Evolutionary conservation across 257 asterid species (phyloP), one percentile per base, ranked within the genome.

Genomic region (Solanum pennellii): DNA sequence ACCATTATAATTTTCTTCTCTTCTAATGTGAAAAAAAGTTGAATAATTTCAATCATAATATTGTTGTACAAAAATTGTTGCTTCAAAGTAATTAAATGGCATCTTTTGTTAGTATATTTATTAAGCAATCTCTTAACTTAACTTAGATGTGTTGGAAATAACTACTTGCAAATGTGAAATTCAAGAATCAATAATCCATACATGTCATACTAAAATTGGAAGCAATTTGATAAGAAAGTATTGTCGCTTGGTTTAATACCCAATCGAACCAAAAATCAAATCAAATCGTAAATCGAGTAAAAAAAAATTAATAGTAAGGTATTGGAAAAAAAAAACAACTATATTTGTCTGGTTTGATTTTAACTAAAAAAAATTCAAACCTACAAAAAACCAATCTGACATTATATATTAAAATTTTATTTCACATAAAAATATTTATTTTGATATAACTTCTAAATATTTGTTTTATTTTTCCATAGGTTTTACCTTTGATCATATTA

Each of bases 241-340:
- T n/a, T 62, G 16, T n/a, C n/a, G 31, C 16, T 62, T n/a, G 71
- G 31, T n/a, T 62, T 62, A 62, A 5, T 62, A n/a, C 0, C n/a
- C 0, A 18, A 52, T 0, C 5, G 11, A 52, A 52, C 5, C n/a
- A 23, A 52, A 52, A 52, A 52, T 52, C 62, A 52, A 52, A 52
- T 52, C 11, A 18, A 52, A 52, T 0, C 11, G 0, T 52, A 52
- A 52, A 52, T 18, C 11, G 5, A 52, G 5, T 18, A 18, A 5
- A 49, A 15, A 45, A 49, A 52, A 6, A 52, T 0, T 18, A 52
- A 9, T 52, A 23, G 4, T 52, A 16, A 16, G 62, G n/a, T 52
- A 18, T 52, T 52, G 62, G 0, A 6, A 52, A 52, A 16, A 16
- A 52, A 52, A 0, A 1, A 0, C 10, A 3, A 52, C 11, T 52